phyloP scores from a whole-genome alignment of 176 grass and related monocot genomes.

The Lolium multiflorum region DNA sequence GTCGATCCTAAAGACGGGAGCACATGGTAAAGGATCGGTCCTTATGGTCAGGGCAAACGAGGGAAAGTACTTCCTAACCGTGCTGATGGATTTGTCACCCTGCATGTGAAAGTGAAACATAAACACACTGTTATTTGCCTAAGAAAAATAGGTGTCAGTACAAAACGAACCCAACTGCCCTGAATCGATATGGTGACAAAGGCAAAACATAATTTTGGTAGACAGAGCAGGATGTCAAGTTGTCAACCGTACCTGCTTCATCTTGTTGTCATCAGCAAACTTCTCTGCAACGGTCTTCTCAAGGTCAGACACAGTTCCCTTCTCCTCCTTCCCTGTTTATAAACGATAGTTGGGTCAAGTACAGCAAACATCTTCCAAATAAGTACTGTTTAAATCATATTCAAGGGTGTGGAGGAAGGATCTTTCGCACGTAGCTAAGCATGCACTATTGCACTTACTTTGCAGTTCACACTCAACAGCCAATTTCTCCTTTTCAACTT shows the following conservation, averaged over 20 bases:
- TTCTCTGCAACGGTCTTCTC: constrained; percentile 75
- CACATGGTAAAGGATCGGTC: constrained; percentile 47
- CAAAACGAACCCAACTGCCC: too few relatives aligned
- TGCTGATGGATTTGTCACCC: constrained; percentile 20
- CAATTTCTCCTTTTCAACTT: constrained; percentile 91
- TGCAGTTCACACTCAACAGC: constrained; percentile 75
- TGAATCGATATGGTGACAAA: too few relatives aligned
- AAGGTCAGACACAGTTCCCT: constrained; percentile 67
- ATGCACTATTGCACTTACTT: constrained; percentile 47
- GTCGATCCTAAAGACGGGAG: too few relatives aligned
- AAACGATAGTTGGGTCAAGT: neutral
- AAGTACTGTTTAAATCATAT: constrained; percentile 20
- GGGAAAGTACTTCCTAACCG: constrained; percentile 80
- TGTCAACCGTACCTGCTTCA: neutral
- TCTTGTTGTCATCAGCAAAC: constrained; percentile 75
- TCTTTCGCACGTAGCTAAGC: neutral
- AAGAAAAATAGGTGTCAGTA: too few relatives aligned
- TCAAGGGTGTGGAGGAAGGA: too few relatives aligned
- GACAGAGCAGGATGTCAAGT: too few relatives aligned
- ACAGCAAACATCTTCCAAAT: neutral
- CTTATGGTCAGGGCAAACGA: constrained; percentile 81
- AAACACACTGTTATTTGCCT: too few relatives aligned
- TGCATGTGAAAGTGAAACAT: too few relatives aligned
- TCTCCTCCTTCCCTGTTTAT: constrained; percentile 84
- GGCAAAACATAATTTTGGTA: too few relatives aligned